Base-by-base conservation (phyloP, 192 early-diverging fungal genomes). In the Phycomyces blakesleeanus region DNA sequence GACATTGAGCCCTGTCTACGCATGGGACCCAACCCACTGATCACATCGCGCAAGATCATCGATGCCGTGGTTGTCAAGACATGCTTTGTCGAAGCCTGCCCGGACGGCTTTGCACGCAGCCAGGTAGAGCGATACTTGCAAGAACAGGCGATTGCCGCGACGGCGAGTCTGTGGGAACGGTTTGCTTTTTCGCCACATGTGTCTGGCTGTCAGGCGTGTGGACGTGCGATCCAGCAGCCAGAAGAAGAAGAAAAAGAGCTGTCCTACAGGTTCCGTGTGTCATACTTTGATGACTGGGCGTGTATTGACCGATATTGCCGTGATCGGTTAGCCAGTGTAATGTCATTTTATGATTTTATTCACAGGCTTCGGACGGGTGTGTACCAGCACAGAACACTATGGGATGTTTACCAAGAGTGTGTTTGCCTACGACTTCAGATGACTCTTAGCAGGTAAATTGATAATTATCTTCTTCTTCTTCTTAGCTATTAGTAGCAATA, bases 1-100 rank as follows among this genome's bases (percentile, higher is more conserved):
- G 96, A 98, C 67, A 81, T 98, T 8, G 89, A 89, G 61, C 93
- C 94, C 6, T 96, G 93, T 68, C 76, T 98, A 61, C 81, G 96
- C n/a, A 96, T 98, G 76, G 93, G 93, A 22, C 87, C 88, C 16
- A 90, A 87, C 40, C 91, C 96, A 34, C 83, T 90, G 25, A 87
- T 95, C 11, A 92, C 94, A 20, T 83, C 87, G 6, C 85, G 83
- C 55, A 95, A 91, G 75, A 73, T 98, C 7, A 78, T 93, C 14
- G 96, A 97, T 40, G 88, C 92, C 37, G 91, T 98, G 55, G 72
- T 84, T 8, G 78, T 85, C 14, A 93, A 96, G 67, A 87, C 89
- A 9, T 86, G 94, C 57, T 92, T 88, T 63, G 88, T 97, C 16
- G 91, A 96, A 69, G 91, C 93, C 82, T 77, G 79, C 55, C 78